These are phyloP conservation scores for Phytophthora foliorum DNA, from an alignment of 352 stramenopile genomes.

Conservation along the genomic window DNA sequence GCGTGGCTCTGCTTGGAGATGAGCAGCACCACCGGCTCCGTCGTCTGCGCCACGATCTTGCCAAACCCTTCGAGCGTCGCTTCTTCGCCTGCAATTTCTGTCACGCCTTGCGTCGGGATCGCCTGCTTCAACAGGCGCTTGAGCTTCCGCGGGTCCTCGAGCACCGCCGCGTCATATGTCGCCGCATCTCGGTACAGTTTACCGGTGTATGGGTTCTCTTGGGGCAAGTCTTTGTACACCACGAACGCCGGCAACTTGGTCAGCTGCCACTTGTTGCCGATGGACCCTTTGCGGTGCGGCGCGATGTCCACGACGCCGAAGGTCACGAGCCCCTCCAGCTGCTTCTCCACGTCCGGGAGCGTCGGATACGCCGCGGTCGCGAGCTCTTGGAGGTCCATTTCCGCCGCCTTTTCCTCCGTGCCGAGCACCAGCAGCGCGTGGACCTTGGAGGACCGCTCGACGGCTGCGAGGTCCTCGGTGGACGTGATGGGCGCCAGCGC, in stretches of 20 bases:
- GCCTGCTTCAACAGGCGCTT: slow-evolving; percentile 72
- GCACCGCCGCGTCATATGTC: slow-evolving; percentile 39
- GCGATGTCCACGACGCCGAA: slow-evolving; percentile 59
- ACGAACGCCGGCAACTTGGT: slow-evolving; percentile 58
- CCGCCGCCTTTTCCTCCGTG: slow-evolving; percentile 25
- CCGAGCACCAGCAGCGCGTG: slow-evolving; percentile 46
- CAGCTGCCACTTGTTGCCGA: slow-evolving; percentile 69
- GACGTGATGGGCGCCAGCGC: slow-evolving; percentile 41
- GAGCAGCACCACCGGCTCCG: slow-evolving; percentile 51
- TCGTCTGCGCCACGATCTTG: slow-evolving; percentile 32
- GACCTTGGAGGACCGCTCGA: slow-evolving; percentile 46
- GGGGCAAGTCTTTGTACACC: slow-evolving; percentile 66
- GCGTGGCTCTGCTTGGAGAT: slow-evolving; percentile 74
- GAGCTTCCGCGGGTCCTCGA: slow-evolving; percentile 61
- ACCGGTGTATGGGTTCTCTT: slow-evolving; percentile 81
- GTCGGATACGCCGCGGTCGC: slow-evolving; percentile 45
- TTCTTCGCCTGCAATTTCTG: slow-evolving; percentile 34
- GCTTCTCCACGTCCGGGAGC: slow-evolving; percentile 48
- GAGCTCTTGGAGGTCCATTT: slow-evolving; percentile 38
- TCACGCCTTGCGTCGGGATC: slow-evolving; percentile 64
- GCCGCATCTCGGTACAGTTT: slow-evolving; percentile 66
- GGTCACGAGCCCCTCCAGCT: slow-evolving; percentile 52
- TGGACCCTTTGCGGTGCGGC: slow-evolving; percentile 34
- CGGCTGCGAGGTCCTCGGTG: slow-evolving; percentile 26
- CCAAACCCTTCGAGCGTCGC: slow-evolving; percentile 34